Evolutionary conservation across 2,329 filamentous ascomycete genomes (phyloP), one percentile per base, ranked within the genome.

Genomic region (Dissoconium aciculare): DNA sequence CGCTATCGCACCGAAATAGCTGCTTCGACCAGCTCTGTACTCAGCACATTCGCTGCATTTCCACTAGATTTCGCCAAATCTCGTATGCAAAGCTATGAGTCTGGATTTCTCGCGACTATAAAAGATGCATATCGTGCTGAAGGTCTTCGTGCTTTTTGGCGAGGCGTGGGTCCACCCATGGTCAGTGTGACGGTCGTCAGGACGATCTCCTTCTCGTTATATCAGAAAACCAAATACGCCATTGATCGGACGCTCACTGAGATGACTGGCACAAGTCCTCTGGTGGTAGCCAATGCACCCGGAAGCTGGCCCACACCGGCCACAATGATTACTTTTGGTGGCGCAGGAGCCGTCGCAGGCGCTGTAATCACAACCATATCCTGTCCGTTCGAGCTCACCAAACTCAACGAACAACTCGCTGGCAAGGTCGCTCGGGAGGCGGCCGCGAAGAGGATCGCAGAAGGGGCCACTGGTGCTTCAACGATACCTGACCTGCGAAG

Each of bases 21-120:
- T 38, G 81, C 82, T 26, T 79, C 75, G 56, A 65, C 73, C 23
- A 79, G 77, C 51, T 85, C 78, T 55, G 66, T 85, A 42, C 64
- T 87, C 34, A 83, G 78, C 21, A 89, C 81, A 25, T 67, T 83
- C 50, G 66, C 69, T 42, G 78, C 81, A n/a, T 91, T 87, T 51
- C 82, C 82, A 13, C 70, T 91, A 44, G 82, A 91, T 55, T 87
- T 82, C 47, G 77, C 87, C 53, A 91, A 91, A 64, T 85, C 79
- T 33, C 78, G 82, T 49, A 82, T 89, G 73, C 82, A 91, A 62
- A 55, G 52, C 28, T 87, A 89, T 57, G 73, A 78, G 15, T 50
- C 44, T 5, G 42, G 37, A 2, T 54, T 55, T 31, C 40, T 85
- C 79, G 58, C 66, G 69, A 42, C 80, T 69, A 43, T 82, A 80